Base-by-base conservation (phyloP, 2,329 filamentous ascomycete genomes). In the Colletotrichum sp. region DNA sequence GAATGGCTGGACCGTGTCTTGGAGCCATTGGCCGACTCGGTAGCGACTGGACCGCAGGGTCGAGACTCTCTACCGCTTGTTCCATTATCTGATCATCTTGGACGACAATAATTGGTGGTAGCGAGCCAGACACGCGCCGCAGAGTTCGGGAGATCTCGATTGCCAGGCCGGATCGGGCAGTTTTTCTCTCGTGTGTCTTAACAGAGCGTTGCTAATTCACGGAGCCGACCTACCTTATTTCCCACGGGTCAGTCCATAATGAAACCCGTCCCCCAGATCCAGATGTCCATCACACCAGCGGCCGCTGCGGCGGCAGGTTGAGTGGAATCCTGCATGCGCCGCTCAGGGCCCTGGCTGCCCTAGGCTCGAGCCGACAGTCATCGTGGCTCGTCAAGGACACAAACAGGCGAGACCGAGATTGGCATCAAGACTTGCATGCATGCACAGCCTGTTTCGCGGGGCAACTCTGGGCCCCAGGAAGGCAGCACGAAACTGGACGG, bases 361-460 rank as follows among this genome's bases (percentile, higher is more conserved):
- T 39, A 30, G 70, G 67, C 68, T 61, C 22, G 32, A 56, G 55
- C 36, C 39, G 48, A 34, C 62, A 52, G 15, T 58, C 43, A 65
- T n/a, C 64, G 22, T 22, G 32, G 39, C 32, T 32, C 43, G 32
- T 39, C 60, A 30, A 36, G 48, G 25, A 56, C 27, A 64, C 28
- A 64, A 72, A 75, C 69, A 74, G 70, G 64, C 65, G 65, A 65
- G 56, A 52, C 70, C 64, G 64, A 76, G 60, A 74, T 74, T 69
- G 65, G 55, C 22, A 65, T 68, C 25, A 61, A 52, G 56, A 68
- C 64, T 60, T 55, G 32, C 62, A 60, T 67, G 58, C 73, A 68
- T 75, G 73, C 73, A 75, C 70, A 73, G 73, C 74, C 74, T 65
- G 65, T 58, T 73, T 76, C 74, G 58, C 64, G 74, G 64, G 74